Conservation (phyloP, 345 rosid genomes). For the Populus euphratica region DNA sequence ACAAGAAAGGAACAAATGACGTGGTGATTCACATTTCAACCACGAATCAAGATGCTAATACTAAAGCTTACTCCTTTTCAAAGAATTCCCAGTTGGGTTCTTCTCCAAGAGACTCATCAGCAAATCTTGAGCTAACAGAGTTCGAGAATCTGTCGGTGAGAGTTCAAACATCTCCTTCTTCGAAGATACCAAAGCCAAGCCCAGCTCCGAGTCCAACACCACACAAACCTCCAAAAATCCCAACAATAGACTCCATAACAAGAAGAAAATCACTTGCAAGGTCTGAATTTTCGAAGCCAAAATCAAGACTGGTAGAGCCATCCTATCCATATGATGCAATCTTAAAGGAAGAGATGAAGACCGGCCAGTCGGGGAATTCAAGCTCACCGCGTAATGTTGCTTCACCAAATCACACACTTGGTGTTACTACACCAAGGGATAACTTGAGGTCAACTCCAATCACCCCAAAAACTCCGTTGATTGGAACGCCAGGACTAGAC, state of each 20-base stretch:
- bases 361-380: constrained; percentile 3
- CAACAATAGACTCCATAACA: constrained; percentile 20
- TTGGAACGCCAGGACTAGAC: constrained; percentile 24
- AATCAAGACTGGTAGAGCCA: constrained; percentile 56
- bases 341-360: constrained; percentile 31
- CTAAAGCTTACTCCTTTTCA: not conserved
- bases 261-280: constrained; percentile 26
- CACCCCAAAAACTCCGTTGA: constrained; percentile 53
- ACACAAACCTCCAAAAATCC: constrained; percentile 36
- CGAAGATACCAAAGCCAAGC: constrained; percentile 16
- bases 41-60: not conserved
- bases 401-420: constrained; percentile 20
- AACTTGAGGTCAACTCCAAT: constrained; percentile 33
- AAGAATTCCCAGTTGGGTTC: constrained; percentile 13
- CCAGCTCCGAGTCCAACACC: constrained; percentile 13
- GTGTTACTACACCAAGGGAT: constrained; percentile 24
- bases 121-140: constrained; percentile 20
- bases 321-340: constrained; percentile 23
- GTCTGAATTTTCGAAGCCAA: constrained; percentile 52
- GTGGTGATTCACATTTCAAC: constrained; percentile 37
- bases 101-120: constrained; percentile 2
- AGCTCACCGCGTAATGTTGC: constrained; percentile 24
- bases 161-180: constrained; percentile 24
- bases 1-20: constrained; percentile 35
- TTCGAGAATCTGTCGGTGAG: constrained; percentile 10